Base-by-base conservation (phyloP, 495 filamentous ascomycete species). In the Lepidopterella palustris region DNA sequence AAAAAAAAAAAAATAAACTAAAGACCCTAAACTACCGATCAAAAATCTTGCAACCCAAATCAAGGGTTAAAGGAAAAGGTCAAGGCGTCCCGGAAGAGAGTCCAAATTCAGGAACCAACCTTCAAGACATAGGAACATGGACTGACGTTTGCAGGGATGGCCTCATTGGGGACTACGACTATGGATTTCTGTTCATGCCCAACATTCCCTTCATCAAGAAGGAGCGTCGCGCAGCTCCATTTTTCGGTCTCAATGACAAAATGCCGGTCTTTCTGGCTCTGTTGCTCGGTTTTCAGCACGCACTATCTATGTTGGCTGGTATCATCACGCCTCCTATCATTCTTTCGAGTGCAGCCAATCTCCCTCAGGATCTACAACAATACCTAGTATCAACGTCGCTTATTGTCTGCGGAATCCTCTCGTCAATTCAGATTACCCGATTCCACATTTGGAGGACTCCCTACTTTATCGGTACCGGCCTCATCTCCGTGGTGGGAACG, bases 311-410 rank as follows among this genome's bases (percentile, higher is more conserved):
- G 85, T 69, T 87, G 72, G 84, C 82, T 25, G 64, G 53, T 65
- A 78, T 87, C 55, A 89, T 95, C 69, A 84, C 88, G 8, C 87
- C 90, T 42, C 88, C 91, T 5, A 86, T 96, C 63, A 82, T 93
- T 61, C 80, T 96, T 55, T 74, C 81, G 15, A 81, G 84, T 18
- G 85, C 85, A 10, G 91, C 84, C 60, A 88, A 90, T 65, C 77
- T 95, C 18, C 71, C 68, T 5, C 58, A 74, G 3, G 80, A 78
- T 0, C 67, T 81, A 10, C 82, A 83, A 28, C 86, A 89, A 71
- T 92, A 97, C 70, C 80, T 97, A 8, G 91, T 97, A 8, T 95
- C 90, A 1, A 92, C 90, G 4, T 89, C 90, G 0, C 74, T 96
- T 66, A 93, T 97, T 58, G 88, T 92, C 25, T 90, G 84, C 24